Conservation (phyloP, 306 rosid genomes). For the Lathyrus aphaca region DNA sequence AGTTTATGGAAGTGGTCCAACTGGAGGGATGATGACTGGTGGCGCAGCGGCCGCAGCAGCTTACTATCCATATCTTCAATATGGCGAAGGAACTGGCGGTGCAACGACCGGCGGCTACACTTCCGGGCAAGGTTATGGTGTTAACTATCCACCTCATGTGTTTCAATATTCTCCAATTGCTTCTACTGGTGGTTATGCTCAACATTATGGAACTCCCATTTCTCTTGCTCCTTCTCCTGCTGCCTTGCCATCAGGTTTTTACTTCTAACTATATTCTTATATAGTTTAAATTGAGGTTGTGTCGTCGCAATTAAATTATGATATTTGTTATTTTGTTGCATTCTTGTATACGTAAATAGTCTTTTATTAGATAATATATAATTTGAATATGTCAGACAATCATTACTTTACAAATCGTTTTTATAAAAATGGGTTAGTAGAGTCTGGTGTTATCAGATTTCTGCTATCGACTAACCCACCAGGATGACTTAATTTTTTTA, state of each 20-base stretch:
- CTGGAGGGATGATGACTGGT: constrained; percentile 74
- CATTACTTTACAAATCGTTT: too few species aligned
- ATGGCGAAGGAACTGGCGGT: constrained; percentile 52
- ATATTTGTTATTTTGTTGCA: too few species aligned
- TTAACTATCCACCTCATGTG: constrained; percentile 76
- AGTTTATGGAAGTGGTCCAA: constrained; percentile 66
- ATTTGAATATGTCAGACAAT: too few species aligned
- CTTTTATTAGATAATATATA: too few species aligned
- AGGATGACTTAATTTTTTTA: not conserved
- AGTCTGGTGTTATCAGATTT: too few species aligned
- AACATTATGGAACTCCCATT: constrained; percentile 82
- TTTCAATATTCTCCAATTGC: constrained; percentile 74
- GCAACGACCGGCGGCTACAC: constrained; percentile 47
- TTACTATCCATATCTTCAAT: constrained; percentile 74
- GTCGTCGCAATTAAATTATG: not conserved
- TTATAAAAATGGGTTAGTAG: too few species aligned
- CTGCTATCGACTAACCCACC: too few species aligned
- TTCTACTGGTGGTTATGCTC: constrained; percentile 72
- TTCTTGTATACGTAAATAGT: too few species aligned
- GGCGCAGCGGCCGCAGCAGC: constrained; percentile 63
- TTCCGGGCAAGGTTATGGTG: constrained; percentile 74
- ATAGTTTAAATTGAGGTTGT: not conserved
- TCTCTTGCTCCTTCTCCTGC: constrained; percentile 96
- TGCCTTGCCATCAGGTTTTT: constrained; percentile 83
- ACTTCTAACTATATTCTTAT: not conserved